phyloP scores from a whole-genome alignment of 2,329 filamentous ascomycete species.

The Malbranchea cinnamomea region DNA sequence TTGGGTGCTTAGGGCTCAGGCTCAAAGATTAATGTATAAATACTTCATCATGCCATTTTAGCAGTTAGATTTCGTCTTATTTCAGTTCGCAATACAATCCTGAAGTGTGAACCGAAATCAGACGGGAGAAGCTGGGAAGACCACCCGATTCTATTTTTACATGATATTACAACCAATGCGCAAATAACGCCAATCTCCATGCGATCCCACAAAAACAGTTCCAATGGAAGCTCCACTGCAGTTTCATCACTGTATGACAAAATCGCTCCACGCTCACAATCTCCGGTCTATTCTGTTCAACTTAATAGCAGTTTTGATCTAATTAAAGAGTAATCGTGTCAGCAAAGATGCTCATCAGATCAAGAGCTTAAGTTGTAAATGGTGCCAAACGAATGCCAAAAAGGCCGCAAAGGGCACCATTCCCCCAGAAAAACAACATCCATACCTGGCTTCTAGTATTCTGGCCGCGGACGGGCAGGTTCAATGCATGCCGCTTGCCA shows the following conservation, averaged over 20 bases:
- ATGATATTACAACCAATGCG: conserved; percentile 4
- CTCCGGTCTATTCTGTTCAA: conserved; percentile 45
- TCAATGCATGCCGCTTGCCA: conserved; percentile 83
- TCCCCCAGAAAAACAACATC: conserved; percentile 8
- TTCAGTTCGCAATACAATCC: too few relatives aligned
- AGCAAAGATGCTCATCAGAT: conserved; percentile 1
- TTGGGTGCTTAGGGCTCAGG: conserved; percentile 19
- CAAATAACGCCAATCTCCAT: conserved; percentile 5
- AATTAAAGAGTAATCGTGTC: conserved; percentile 10
- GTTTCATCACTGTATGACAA: neutral
- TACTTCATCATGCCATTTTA: too few relatives aligned
- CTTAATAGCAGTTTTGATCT: conserved; percentile 45
- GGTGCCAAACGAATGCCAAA: neutral
- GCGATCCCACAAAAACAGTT: conserved; percentile 3
- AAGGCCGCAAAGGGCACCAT: neutral
- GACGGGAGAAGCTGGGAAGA: too few relatives aligned
- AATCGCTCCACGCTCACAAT: conserved; percentile 11
- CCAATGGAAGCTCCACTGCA: too few relatives aligned
- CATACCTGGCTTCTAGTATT: conserved; percentile 61
- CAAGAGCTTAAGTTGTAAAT: too few relatives aligned
- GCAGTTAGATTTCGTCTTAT: too few relatives aligned
- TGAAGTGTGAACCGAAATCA: too few relatives aligned
- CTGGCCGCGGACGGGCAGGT: conserved; percentile 80
- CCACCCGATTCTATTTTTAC: neutral
- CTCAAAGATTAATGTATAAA: too few relatives aligned